A percentile compares a stretch with the other conserved stretches of the same genome.
phyloP scores from a whole-genome alignment of 345 rosid species.

The Rhizophora apiculata region DNA sequence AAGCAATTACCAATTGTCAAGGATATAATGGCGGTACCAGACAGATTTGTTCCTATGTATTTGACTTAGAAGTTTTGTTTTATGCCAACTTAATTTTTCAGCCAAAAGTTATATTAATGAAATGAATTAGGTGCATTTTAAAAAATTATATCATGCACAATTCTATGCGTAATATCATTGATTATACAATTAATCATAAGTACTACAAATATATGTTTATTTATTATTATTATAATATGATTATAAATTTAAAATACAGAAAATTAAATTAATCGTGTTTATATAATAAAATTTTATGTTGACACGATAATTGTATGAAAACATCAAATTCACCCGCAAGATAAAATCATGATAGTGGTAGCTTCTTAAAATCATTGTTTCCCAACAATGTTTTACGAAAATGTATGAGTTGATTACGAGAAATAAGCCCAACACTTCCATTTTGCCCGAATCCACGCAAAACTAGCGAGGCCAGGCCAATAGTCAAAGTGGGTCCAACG shows the following conservation, averaged over 20 bases:
- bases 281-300: background rate
- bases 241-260: too few species aligned
- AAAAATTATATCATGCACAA: too few species aligned
- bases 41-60: slow-evolving; percentile 36
- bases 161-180: too few species aligned
- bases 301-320: background rate
- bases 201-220: too few species aligned
- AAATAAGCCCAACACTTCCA: background rate
- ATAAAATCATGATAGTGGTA: background rate
- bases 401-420: background rate
- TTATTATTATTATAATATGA: too few species aligned
- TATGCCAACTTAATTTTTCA: background rate
- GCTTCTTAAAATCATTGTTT: background rate
- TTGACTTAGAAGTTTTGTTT: slow-evolving; percentile 30
- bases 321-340: background rate
- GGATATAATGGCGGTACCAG: slow-evolving; percentile 25
- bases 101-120: background rate
- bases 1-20: slow-evolving; percentile 41
- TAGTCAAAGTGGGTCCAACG: background rate
- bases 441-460: background rate
- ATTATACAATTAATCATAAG: too few species aligned
- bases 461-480: background rate
- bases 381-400: background rate
- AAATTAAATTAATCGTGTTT: too few species aligned
- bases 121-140: too few species aligned